Evolutionary conservation across 139 green algal species (phyloP).

Genomic region (Chlorella sp.): DNA sequence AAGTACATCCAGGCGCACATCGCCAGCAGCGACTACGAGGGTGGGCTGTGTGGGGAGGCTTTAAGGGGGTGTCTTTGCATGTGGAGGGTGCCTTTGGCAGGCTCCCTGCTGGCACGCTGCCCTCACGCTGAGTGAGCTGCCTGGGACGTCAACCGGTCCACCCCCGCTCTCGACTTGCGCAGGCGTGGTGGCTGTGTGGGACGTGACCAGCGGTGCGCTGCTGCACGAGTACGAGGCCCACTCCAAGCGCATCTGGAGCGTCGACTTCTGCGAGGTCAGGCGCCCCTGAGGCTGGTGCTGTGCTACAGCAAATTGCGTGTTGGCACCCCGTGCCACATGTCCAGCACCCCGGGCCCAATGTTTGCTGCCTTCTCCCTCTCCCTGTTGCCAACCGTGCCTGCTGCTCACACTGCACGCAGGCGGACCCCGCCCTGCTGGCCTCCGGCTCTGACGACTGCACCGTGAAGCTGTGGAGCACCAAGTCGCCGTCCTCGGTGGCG

Average conservation of each 20-base stretch:
- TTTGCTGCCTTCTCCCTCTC: too few species aligned
- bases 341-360: too few species aligned
- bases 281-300: too few species aligned
- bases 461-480: conserved; percentile 82
- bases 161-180: not conserved
- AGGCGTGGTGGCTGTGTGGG: conserved; percentile 77
- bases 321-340: too few species aligned
- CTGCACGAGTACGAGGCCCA: conserved; percentile 79
- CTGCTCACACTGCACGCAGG: too few species aligned
- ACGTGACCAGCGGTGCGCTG: conserved; percentile 58
- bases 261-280: conserved; percentile 72
- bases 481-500: conserved; percentile 1
- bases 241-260: conserved; percentile 85
- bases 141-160: not conserved
- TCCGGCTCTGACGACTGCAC: conserved; percentile 88
- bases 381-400: too few species aligned
- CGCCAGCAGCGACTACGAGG: conserved; percentile 84
- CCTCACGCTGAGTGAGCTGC: too few species aligned
- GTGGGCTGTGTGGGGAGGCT: conserved; percentile 10
- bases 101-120: not conserved
- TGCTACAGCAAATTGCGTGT: too few species aligned
- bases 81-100: not conserved
- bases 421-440: conserved; percentile 71
- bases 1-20: conserved; percentile 61
- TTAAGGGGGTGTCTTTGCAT: not conserved